These are phyloP conservation scores for Boeremia lycopersici DNA, from an alignment of 2,329 filamentous ascomycete species.

Conservation along the genomic window DNA sequence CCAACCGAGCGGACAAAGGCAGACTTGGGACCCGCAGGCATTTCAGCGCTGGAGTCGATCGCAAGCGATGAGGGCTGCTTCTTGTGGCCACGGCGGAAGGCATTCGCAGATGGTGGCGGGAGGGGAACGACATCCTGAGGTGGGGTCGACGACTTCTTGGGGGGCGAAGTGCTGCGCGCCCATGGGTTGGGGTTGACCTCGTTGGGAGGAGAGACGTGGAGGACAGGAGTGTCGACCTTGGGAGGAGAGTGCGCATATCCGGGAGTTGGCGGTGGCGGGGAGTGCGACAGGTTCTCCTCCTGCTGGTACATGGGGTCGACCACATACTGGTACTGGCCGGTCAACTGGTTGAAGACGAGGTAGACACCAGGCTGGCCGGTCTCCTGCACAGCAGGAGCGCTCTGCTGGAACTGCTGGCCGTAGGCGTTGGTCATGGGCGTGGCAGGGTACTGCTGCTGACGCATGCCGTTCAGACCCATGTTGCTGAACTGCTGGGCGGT, in stretches of 20 bases:
- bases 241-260: constrained; percentile 46
- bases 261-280: constrained; percentile 55
- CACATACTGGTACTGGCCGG: constrained; percentile 82
- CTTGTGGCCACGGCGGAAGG: constrained; percentile 92
- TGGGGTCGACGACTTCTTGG: constrained; percentile 69
- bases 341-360: constrained; percentile 82
- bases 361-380: constrained; percentile 78
- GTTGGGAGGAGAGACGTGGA: constrained; percentile 82
- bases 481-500: constrained; percentile 62
- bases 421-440: constrained; percentile 65
- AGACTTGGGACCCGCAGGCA: constrained; percentile 72
- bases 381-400: constrained; percentile 68
- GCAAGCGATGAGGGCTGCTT: constrained; percentile 76
- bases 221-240: constrained; percentile 58
- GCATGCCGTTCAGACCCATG: constrained; percentile 66
- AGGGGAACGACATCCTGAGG: constrained; percentile 73
- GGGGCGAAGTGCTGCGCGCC: constrained; percentile 68
- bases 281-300: constrained; percentile 52
- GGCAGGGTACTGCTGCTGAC: constrained; percentile 57
- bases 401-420: constrained; percentile 69
- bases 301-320: constrained; percentile 69
- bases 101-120: constrained; percentile 85
- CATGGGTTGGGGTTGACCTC: constrained; percentile 59
- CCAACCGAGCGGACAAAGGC: constrained; percentile 60
- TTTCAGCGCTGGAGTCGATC: constrained; percentile 62